A percentile compares a stretch with the other conserved stretches of the same genome.
Conservation (phyloP, 805 yeast genomes). For the Maudiozyma saulgeensis region DNA sequence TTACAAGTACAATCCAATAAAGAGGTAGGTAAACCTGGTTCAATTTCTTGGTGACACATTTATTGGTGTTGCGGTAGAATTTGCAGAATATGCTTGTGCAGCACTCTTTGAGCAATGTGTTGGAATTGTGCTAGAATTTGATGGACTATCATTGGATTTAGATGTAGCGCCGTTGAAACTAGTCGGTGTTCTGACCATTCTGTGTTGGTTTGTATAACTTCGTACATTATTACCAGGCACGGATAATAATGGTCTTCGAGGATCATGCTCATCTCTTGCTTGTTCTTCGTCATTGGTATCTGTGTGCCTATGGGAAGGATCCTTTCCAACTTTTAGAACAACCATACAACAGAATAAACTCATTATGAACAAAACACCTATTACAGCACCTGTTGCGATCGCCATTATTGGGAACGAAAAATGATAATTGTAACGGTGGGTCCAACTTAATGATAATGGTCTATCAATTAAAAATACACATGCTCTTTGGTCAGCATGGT, state of each 20-base stretch:
- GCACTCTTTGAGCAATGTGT: neutral
- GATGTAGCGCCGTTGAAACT: neutral
- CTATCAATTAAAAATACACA: conserved; percentile 61
- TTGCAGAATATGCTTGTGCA: conserved; percentile 4
- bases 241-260: conserved; percentile 4
- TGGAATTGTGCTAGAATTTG: neutral
- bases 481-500: conserved; percentile 17
- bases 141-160: neutral
- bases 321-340: conserved; percentile 1
- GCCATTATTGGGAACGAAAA: conserved; percentile 61
- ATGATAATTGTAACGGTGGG: conserved; percentile 42
- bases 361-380: conserved; percentile 40
- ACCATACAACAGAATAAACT: conserved; percentile 11
- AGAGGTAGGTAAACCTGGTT: no score
- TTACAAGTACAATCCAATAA: no score
- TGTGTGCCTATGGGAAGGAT: neutral
- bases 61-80: conserved; percentile 11
- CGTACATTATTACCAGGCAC: neutral
- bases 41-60: conserved; percentile 3
- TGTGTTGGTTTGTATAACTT: neutral
- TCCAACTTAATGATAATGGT: conserved; percentile 60
- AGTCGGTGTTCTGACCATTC: neutral
- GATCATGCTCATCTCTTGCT: conserved; percentile 1
- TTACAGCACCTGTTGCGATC: conserved; percentile 52
- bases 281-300: neutral